Base-by-base conservation (phyloP, 352 stramenopile species). In the Globisporangium parvum region DNA sequence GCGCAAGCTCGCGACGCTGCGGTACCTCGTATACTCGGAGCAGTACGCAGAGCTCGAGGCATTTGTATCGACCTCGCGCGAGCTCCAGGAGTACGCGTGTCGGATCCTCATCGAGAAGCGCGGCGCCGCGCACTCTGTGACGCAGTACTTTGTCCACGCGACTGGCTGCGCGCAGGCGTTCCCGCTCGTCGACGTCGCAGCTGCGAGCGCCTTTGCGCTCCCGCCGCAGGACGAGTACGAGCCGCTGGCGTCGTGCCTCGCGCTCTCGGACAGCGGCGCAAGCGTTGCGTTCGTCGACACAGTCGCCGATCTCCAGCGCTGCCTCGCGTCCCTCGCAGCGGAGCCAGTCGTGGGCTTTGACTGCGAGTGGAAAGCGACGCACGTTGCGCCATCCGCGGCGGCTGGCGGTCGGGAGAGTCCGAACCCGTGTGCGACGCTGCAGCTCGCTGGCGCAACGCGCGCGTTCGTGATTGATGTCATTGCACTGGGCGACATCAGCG, bases 401-500 rank as follows among this genome's bases (percentile, higher is more conserved):
- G 47, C 26, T 1, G 20, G 51, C 1, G 41, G 18, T 47, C 3
- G 46, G 37, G 26, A 70, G 71, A 37, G 8, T 37, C 31, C 2
- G 31, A 37, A 14, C 6, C 72, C 73, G 2, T 90, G 79, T 54
- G 77, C 82, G 21, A 59, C 88, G 28, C 18, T 91, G 42, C 83
- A 93, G 59, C 47, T 93, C 45, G 75, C 83, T n/a, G 87, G 78
- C 2, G 55, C 57, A 8, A 57, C 75, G 9, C 75, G 73, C 15
- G 77, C 67, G 11, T 93, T 83, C 54, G 77, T 93, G 15, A 55
- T 93, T 33, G 83, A 93, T 57, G 68, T 85, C 60, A 51, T 89
- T 14, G 59, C 66, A 23, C 66, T 87, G 1, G 61, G 75, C 18
- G 60, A 68, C 1, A 63, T 75, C 18, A 57, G 56, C 12, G 49